These are phyloP conservation scores for Paspalum notatum DNA, from an alignment of 176 grass and related monocot genomes.

Conservation along the genomic window DNA sequence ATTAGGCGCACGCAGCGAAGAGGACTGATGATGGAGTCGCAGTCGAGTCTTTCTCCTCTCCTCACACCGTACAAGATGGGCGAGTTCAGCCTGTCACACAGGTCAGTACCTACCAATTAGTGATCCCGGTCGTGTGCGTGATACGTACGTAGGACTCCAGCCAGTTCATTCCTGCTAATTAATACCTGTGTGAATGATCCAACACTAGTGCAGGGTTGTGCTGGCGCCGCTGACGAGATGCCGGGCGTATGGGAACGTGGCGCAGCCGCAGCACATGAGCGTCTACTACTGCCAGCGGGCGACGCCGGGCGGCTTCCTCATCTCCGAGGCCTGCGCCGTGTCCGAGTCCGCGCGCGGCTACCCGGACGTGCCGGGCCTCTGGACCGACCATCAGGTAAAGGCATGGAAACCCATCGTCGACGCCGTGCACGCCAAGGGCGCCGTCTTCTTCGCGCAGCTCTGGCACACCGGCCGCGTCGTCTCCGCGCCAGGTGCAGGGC, in stretches of 20 bases:
- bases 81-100: not conserved
- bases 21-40: not conserved
- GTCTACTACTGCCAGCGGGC: constrained; percentile 3
- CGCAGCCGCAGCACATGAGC: constrained; percentile 46
- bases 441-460: not conserved
- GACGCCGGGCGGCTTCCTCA: not conserved
- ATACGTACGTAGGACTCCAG: not conserved
- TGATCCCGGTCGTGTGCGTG: no score
- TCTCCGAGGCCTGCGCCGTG: not conserved
- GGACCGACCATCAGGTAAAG: not conserved
- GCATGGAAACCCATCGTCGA: not conserved
- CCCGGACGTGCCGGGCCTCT: not conserved
- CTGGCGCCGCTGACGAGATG: constrained; percentile 55
- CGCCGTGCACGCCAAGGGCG: not conserved
- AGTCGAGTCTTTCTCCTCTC: not conserved
- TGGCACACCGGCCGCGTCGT: not conserved
- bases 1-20: not conserved
- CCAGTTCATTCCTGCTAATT: not conserved
- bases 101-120: not conserved
- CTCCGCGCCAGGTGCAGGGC: not conserved
- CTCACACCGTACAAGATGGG: constrained; percentile 5
- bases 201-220: constrained; percentile 26
- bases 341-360: not conserved
- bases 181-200: no score
- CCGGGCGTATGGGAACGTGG: constrained; percentile 56